These are phyloP conservation scores for Tephrocybe sp. DNA, from an alignment of 768 basidiomycete genomes.

Conservation along the genomic window DNA sequence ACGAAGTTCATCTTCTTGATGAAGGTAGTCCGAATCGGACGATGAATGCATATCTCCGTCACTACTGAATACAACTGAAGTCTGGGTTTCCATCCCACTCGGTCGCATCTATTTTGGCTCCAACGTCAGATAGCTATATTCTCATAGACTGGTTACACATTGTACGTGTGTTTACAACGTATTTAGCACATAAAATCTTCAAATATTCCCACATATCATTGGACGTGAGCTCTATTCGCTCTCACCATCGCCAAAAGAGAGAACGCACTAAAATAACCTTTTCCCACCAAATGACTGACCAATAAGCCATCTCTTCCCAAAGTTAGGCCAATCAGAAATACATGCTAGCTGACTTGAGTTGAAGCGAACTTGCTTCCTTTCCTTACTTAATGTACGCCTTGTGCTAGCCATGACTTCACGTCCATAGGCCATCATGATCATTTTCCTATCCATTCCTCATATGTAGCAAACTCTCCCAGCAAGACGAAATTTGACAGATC, in stretches of 20 bases:
- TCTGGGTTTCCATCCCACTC: background rate
- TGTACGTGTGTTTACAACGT: background rate
- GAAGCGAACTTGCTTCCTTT: slow-evolving; percentile 1
- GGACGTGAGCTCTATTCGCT: background rate
- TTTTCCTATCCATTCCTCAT: background rate
- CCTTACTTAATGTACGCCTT: background rate
- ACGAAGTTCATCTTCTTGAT: background rate
- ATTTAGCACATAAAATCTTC: background rate
- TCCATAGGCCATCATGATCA: background rate
- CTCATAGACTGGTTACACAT: background rate
- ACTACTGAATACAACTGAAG: too few relatives aligned
- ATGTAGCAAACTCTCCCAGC: background rate
- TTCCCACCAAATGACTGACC: background rate
- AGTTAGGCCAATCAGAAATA: background rate
- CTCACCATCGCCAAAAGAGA: background rate
- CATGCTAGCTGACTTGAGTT: too few relatives aligned
- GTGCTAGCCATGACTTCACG: background rate
- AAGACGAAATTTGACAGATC: slow-evolving; percentile 2
- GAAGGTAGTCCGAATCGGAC: background rate
- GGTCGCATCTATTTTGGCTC: background rate
- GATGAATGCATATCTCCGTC: background rate
- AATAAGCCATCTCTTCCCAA: background rate
- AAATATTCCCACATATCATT: background rate
- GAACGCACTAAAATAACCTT: background rate
- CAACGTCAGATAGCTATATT: background rate